Conservation (phyloP, 306 rosid genomes). For the Glycine tomentella region DNA sequence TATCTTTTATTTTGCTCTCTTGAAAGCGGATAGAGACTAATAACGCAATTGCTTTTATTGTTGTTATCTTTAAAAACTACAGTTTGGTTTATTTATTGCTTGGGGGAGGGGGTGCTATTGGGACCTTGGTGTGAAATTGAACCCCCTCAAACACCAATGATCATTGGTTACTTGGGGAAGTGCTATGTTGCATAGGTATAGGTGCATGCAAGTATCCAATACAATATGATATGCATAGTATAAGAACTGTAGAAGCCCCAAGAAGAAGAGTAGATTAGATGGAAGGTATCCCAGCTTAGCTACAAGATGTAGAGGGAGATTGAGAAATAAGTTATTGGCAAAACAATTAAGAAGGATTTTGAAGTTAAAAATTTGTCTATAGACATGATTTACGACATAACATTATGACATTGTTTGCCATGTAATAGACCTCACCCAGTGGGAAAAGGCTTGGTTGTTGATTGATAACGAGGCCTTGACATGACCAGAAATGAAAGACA, state of each 20-base stretch:
- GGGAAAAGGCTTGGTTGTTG: background rate
- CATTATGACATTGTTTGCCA: background rate
- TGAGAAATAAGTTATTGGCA: background rate
- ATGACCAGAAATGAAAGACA: background rate
- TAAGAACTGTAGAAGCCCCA: background rate
- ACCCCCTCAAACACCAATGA: background rate
- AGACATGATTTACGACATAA: background rate
- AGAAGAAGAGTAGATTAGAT: background rate
- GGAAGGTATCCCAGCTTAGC: background rate
- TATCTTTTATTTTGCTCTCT: constrained; percentile 12
- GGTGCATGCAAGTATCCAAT: background rate
- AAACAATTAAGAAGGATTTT: too few relatives aligned
- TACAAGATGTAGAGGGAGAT: background rate
- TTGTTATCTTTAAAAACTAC: constrained; percentile 22
- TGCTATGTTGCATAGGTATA: background rate
- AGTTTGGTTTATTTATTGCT: background rate
- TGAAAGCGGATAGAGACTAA: background rate
- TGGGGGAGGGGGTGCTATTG: background rate
- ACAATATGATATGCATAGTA: background rate
- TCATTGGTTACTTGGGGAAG: too few relatives aligned
- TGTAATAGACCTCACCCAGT: background rate
- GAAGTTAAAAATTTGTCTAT: background rate
- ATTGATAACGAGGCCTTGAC: background rate
- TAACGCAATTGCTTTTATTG: background rate
- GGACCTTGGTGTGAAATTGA: background rate